Evolutionary conservation across 1,284 basidiomycete species (phyloP).

Genomic region (Caloboletus firmus): DNA sequence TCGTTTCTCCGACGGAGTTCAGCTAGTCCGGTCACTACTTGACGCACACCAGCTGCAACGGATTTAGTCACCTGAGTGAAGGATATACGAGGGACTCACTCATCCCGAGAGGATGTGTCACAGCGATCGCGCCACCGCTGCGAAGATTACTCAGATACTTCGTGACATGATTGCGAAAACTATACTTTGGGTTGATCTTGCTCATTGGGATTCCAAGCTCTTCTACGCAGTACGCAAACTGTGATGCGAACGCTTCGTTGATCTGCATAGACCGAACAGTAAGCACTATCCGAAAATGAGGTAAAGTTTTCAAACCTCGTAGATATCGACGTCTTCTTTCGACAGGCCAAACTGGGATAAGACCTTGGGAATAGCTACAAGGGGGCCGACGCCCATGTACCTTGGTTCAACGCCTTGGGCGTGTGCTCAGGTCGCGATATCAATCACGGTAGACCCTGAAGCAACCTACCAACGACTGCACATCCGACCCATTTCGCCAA

Average conservation of each 20-base stretch:
- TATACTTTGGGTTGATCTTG: constrained; percentile 85
- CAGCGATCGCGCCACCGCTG: constrained; percentile 86
- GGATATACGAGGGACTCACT: constrained; percentile 47
- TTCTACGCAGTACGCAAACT: constrained; percentile 80
- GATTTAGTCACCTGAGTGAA: background rate
- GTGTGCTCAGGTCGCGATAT: constrained; percentile 2
- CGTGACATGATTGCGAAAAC: constrained; percentile 6
- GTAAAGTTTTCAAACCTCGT: constrained; percentile 60
- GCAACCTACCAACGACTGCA: constrained; percentile 70
- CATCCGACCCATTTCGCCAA: constrained; percentile 87
- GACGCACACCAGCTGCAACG: constrained; percentile 70
- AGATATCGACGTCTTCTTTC: constrained; percentile 86
- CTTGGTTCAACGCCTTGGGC: constrained; percentile 74
- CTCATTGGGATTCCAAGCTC: constrained; percentile 77
- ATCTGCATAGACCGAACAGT: constrained; percentile 45
- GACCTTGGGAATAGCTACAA: constrained; percentile 81
- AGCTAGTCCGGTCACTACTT: constrained; percentile 82
- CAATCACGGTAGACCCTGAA: background rate
- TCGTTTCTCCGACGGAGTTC: constrained; percentile 71
- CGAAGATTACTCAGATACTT: background rate
- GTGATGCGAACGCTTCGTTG: constrained; percentile 82
- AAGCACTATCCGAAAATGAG: constrained; percentile 15
- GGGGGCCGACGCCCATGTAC: constrained; percentile 86
- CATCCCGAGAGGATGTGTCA: constrained; percentile 80
- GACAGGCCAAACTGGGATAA: constrained; percentile 71